These are phyloP conservation scores for Barnettozyma populi DNA, from an alignment of 805 yeast species.

Conservation along the genomic window DNA sequence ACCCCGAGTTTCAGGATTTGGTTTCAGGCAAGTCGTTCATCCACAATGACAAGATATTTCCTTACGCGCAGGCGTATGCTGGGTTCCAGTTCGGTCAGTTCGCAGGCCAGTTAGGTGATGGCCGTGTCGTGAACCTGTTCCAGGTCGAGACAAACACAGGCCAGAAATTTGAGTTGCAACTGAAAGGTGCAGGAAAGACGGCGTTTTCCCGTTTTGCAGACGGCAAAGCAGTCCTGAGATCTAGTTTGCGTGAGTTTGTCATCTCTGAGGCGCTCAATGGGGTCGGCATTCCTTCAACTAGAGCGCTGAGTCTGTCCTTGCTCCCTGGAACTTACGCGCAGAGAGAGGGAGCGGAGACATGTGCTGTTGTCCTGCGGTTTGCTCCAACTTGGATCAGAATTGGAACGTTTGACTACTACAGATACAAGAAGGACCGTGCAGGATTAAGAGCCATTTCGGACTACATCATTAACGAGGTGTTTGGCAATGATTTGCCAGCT, in stretches of 20 bases:
- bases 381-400: slow-evolving; percentile 84
- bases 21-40: slow-evolving; percentile 55
- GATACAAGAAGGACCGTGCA: slow-evolving; percentile 63
- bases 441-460: slow-evolving; percentile 63
- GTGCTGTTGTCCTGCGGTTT: slow-evolving; percentile 81
- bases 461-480: slow-evolving; percentile 63
- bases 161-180: slow-evolving; percentile 54
- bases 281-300: slow-evolving; percentile 79
- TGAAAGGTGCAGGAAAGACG: slow-evolving; percentile 90
- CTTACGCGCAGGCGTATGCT: slow-evolving; percentile 89
- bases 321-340: slow-evolving; percentile 76
- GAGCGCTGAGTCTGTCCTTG: slow-evolving; percentile 69
- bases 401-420: slow-evolving; percentile 81
- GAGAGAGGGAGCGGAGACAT: slow-evolving; percentile 64
- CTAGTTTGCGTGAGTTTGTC: slow-evolving; percentile 83
- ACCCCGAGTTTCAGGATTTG: slow-evolving; percentile 44
- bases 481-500: slow-evolving; percentile 30
- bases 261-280: slow-evolving; percentile 77
- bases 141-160: slow-evolving; percentile 48
- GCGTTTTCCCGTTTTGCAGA: slow-evolving; percentile 95
- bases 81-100: slow-evolving; percentile 95
- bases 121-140: slow-evolving; percentile 80
- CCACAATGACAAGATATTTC: slow-evolving; percentile 46
- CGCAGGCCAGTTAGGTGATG: slow-evolving; percentile 98
- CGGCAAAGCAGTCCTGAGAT: slow-evolving; percentile 88